Percentiles rank a stretch among this genome's conserved stretches.
phyloP scores from a whole-genome alignment of 2,329 filamentous ascomycete genomes.

The Penicillium sp. region DNA sequence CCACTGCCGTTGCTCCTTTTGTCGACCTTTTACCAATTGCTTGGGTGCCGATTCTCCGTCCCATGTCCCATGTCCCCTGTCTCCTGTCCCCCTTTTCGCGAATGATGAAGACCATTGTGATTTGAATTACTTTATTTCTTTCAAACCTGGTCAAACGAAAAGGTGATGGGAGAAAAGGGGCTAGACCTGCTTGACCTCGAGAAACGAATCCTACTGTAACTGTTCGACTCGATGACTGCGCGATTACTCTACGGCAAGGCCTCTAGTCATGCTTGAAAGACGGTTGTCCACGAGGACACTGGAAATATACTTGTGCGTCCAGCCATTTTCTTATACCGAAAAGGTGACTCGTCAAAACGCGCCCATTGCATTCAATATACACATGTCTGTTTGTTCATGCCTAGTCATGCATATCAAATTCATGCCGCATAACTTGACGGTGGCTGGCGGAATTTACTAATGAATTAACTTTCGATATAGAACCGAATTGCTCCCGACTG shows the following conservation, averaged over 20 bases:
- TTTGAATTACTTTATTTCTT: not conserved
- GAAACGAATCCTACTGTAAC: slow-evolving; percentile 14
- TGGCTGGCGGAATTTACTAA: slow-evolving; percentile 6
- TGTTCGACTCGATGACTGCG: slow-evolving; percentile 7
- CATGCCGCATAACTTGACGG: not conserved
- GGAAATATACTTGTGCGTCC: not conserved
- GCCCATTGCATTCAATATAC: not conserved
- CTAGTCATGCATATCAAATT: slow-evolving; percentile 18
- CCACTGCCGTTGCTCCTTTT: slow-evolving; percentile 17
- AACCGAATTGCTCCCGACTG: not conserved
- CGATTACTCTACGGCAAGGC: slow-evolving; percentile 30
- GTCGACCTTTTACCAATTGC: not conserved
- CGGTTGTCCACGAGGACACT: slow-evolving; percentile 23
- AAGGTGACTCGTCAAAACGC: slow-evolving; percentile 13
- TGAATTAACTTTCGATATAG: not conserved
- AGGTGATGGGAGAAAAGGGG: not conserved
- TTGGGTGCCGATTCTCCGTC: not conserved
- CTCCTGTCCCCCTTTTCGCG: not conserved
- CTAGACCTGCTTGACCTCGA: slow-evolving; percentile 1
- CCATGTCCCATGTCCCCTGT: not conserved
- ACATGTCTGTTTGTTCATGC: slow-evolving; percentile 13
- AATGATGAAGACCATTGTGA: too few relatives aligned
- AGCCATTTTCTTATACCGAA: not conserved
- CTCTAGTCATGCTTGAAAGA: slow-evolving; percentile 31
- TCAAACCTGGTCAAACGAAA: not conserved